These are phyloP conservation scores for Nemania sp. DNA, from an alignment of 2,329 filamentous ascomycete species.

Conservation along the genomic window DNA sequence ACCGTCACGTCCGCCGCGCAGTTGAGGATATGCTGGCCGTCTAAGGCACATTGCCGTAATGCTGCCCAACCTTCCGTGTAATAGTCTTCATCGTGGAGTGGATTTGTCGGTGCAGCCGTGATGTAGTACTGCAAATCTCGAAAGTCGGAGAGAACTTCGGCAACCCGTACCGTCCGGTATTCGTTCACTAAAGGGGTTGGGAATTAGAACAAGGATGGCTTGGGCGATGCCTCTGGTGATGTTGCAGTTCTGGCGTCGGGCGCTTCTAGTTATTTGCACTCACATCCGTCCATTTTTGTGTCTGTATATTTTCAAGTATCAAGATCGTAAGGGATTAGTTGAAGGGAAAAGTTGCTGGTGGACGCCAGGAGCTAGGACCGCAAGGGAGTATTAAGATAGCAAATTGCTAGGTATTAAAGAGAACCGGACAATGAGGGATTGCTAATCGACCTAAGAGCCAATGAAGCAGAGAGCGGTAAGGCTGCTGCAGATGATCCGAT, in stretches of 20 bases:
- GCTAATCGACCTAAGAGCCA: conserved; percentile 28
- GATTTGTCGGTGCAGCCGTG: conserved; percentile 66
- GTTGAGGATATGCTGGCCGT: conserved; percentile 74
- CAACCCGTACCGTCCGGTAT: conserved; percentile 69
- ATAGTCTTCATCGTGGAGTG: conserved; percentile 67
- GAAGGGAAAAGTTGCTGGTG: conserved; percentile 28
- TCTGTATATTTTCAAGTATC: conserved; percentile 20
- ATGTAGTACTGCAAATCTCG: conserved; percentile 72
- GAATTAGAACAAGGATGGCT: conserved; percentile 39
- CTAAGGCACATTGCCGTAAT: conserved; percentile 70
- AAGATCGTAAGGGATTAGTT: conserved; percentile 19
- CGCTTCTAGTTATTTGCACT: conserved; percentile 40
- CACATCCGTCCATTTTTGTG: conserved; percentile 52
- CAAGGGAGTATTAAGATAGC: conserved; percentile 25
- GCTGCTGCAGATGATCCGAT: conserved; percentile 43
- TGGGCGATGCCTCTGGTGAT: conserved; percentile 7
- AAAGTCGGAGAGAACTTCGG: conserved; percentile 72
- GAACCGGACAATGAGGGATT: conserved; percentile 24
- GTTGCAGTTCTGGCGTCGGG: conserved; percentile 7
- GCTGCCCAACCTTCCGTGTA: conserved; percentile 73
- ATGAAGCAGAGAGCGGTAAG: conserved; percentile 39
- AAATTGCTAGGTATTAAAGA: conserved; percentile 30
- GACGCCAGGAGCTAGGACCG: conserved; percentile 9
- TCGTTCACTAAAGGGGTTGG: conserved; percentile 64
- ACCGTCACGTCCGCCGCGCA: conserved; percentile 72